phyloP scores from a whole-genome alignment of 495 filamentous ascomycete species.

The Hyaloscypha finlandica region DNA sequence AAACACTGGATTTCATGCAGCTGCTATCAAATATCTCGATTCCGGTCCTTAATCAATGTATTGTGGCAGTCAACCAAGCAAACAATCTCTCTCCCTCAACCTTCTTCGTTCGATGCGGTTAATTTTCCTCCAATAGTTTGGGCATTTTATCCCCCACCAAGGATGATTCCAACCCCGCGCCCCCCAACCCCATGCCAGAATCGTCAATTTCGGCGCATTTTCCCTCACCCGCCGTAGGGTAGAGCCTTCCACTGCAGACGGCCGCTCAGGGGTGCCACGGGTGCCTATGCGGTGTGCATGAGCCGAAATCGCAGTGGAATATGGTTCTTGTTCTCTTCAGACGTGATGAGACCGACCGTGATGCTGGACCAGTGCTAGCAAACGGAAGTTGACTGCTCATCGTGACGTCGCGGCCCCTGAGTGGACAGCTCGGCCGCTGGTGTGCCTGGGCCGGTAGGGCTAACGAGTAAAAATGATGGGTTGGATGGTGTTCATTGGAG shows the following conservation, averaged over 20 bases:
- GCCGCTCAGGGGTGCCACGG: too few species aligned
- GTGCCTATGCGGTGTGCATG: too few species aligned
- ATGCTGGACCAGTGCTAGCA: background rate
- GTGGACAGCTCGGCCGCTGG: background rate
- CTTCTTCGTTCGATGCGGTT: background rate
- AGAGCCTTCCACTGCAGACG: too few species aligned
- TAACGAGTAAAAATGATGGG: background rate
- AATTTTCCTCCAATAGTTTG: background rate
- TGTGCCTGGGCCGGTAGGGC: conserved; percentile 1
- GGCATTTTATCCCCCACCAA: background rate
- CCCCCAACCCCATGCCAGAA: background rate
- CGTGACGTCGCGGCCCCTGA: background rate
- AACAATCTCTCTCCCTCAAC: background rate
- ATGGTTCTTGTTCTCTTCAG: background rate
- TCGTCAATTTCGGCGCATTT: background rate
- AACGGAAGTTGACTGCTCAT: background rate
- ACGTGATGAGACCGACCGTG: background rate
- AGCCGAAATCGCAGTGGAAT: background rate
- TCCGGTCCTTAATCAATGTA: background rate
- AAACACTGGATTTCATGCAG: background rate
- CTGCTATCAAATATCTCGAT: background rate
- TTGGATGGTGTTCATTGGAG: background rate
- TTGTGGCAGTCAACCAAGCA: background rate
- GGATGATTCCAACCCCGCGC: background rate
- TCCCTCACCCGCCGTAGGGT: too few species aligned